Conservation (phyloP, 1,139 yeast genomes). For the Debaryomyces sp. region DNA sequence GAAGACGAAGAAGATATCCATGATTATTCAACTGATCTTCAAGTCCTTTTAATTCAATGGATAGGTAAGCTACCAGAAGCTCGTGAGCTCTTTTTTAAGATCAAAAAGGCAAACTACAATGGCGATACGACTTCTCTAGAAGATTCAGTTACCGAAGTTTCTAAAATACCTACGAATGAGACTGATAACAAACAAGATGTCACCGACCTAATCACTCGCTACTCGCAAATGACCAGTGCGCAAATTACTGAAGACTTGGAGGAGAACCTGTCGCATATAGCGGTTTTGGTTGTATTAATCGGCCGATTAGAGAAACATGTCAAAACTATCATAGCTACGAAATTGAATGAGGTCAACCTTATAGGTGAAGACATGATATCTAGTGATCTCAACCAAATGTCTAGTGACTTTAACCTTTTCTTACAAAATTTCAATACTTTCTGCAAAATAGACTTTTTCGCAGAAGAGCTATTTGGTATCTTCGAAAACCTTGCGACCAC, state of each 20-base stretch:
- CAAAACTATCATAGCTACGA: slow-evolving; percentile 12
- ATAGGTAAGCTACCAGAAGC: slow-evolving; percentile 53
- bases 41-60: slow-evolving; percentile 62
- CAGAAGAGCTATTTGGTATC: slow-evolving; percentile 29
- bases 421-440: slow-evolving; percentile 30
- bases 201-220: slow-evolving; percentile 15
- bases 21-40: slow-evolving; percentile 59
- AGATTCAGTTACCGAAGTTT: not conserved
- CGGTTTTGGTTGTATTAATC: slow-evolving; percentile 16
- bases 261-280: slow-evolving; percentile 13
- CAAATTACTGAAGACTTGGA: slow-evolving; percentile 24
- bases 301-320: slow-evolving; percentile 19
- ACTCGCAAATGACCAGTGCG: slow-evolving; percentile 12
- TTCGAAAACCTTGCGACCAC: slow-evolving; percentile 28
- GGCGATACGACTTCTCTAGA: not conserved
- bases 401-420: slow-evolving; percentile 27
- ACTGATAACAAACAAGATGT: slow-evolving; percentile 10
- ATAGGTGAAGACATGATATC: slow-evolving; percentile 2
- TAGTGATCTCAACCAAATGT: slow-evolving; percentile 10
- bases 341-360: slow-evolving; percentile 4
- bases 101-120: slow-evolving; percentile 25
- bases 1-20: slow-evolving; percentile 24
- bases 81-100: slow-evolving; percentile 38
- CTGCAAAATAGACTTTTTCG: slow-evolving; percentile 34
- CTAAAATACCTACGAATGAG: not conserved